phyloP scores from a whole-genome alignment of 139 green algal species.

The Picochlorum sp. region DNA sequence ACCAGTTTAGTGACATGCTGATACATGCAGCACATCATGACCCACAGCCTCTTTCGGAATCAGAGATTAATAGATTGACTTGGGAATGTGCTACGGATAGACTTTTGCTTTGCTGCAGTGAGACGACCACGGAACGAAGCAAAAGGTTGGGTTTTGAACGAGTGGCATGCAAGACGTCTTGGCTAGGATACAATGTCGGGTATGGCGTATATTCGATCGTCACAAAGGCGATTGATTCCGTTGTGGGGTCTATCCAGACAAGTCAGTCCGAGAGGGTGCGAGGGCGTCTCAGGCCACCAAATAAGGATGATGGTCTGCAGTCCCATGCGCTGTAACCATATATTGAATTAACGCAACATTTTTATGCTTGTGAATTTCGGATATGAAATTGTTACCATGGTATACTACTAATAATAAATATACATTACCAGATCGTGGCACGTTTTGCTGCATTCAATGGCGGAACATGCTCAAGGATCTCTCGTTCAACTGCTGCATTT shows the following conservation, averaged over 20 bases:
- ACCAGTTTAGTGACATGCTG: constrained; percentile 73
- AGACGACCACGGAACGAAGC: neutral
- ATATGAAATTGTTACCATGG: neutral
- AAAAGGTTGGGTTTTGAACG: neutral
- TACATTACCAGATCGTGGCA: neutral
- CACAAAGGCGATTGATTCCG: neutral
- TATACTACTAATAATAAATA: neutral
- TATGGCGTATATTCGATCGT: neutral
- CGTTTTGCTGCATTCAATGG: constrained; percentile 7
- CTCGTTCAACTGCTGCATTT: constrained; percentile 6
- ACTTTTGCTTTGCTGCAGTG: constrained; percentile 7
- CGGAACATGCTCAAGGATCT: constrained; percentile 22
- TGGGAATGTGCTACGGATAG: constrained; percentile 80
- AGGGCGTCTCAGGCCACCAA: too few relatives aligned
- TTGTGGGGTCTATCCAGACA: neutral
- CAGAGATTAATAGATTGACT: constrained; percentile 68
- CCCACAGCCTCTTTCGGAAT: constrained; percentile 49
- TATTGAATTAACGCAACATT: neutral
- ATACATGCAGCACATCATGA: constrained; percentile 37
- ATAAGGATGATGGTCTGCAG: too few relatives aligned
- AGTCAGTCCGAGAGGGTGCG: neutral
- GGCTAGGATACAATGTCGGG: constrained; percentile 9
- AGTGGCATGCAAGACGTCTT: constrained; percentile 7
- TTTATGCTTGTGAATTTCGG: neutral
- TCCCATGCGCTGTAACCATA: neutral